Evolutionary conservation across 208 protist species (phyloP), one percentile per base, ranked within the genome.

Genomic region (Crithidia expoeki): DNA sequence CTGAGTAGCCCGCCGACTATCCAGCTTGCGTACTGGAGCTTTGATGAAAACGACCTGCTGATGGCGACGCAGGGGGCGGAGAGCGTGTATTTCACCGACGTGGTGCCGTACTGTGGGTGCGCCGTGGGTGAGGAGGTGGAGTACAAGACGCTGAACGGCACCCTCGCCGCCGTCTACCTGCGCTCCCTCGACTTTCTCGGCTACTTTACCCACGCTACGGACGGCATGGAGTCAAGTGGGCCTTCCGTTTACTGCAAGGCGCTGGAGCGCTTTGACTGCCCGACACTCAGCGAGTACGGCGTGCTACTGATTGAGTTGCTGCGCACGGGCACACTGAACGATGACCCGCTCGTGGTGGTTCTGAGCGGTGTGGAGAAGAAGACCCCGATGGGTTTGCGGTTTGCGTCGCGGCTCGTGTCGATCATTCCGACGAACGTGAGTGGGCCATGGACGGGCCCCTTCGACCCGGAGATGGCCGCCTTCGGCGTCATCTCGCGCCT

Each of bases 141-240:
- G 38, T 80, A 68, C 80, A 70, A 52, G 34, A 64, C 81, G 42
- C 57, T 85, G 66, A 40, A 57, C 46, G 68, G 79, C 42, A 93
- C 91, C 17, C 61, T 87, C 16, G 79, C 86, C 17, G 85, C 66
- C 33, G 73, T 89, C 57, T 85, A 94, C 55, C 77, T 97, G 50
- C 82, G 86, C 61, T 86, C 83, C n/a, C 81, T 97, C 38, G 93
- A 97, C 67, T 81, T 95, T 34, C 83, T 97, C 50, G 93, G 93
- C 53, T 97, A 97, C 75, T 90, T 97, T 67, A 92, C 91, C 2
- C 93, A 97, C 79, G 76, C 77, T 25, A 81, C 80, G 7, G 72
- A 76, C 44, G 74, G 78, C 27, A 33, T 62, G 28, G 78, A 83
- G 68, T 59, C 65, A 51, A 94, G 88, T 67, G 84, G 81, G 50